Conservation (phyloP, 148 eudicot species). For the Spergularia marina region DNA sequence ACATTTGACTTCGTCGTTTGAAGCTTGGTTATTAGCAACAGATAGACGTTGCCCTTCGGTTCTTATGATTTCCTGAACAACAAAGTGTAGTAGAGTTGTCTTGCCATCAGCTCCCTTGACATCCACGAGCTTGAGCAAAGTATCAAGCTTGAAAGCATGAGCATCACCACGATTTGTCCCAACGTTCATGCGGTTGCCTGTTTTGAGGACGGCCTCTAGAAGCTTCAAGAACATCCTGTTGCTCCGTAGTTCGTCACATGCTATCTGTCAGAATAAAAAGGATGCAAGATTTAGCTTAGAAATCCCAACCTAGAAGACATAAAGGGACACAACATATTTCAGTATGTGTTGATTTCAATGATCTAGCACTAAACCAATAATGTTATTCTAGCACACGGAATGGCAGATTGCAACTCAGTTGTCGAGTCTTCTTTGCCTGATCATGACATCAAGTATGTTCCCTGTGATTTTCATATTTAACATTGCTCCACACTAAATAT, state of each 20-base stretch:
- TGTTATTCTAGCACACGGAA: too few relatives aligned
- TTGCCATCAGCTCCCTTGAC: conserved; percentile 94
- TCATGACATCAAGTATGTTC: too few relatives aligned
- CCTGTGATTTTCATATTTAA: too few relatives aligned
- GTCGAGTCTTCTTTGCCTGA: too few relatives aligned
- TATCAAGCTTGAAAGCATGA: conserved; percentile 95
- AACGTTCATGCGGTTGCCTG: conserved; percentile 94
- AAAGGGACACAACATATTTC: neutral
- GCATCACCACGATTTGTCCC: conserved; percentile 97
- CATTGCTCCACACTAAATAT: too few relatives aligned
- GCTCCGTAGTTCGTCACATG: conserved; percentile 89
- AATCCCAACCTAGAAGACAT: neutral
- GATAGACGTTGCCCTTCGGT: conserved; percentile 77
- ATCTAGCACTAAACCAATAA: too few relatives aligned
- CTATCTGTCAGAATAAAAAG: conserved; percentile 49
- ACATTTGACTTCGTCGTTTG: conserved; percentile 63
- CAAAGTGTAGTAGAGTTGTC: conserved; percentile 91
- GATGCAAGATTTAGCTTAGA: too few relatives aligned
- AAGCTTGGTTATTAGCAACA: conserved; percentile 28
- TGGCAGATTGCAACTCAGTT: too few relatives aligned
- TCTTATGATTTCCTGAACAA: conserved; percentile 86
- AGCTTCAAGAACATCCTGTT: conserved; percentile 93
- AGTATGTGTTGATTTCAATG: neutral
- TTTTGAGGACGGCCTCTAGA: conserved; percentile 90
- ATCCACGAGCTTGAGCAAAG: conserved; percentile 87